Conservation (phyloP, 1,284 basidiomycete genomes). For the Austroboletus novae-zelandiae region DNA sequence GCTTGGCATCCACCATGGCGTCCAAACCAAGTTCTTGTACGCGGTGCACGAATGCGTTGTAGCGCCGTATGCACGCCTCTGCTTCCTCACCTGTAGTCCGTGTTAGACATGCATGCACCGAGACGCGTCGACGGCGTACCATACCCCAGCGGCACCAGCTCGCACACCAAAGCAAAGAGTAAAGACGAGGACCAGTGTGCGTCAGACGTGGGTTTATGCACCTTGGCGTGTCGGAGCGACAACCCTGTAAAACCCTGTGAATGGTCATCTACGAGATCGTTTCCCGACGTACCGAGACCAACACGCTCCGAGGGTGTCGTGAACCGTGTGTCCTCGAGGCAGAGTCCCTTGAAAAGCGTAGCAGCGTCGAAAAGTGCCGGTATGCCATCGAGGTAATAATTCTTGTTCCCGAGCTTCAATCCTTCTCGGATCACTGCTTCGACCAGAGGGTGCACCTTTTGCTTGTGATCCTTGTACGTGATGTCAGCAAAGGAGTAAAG, state of each 20-base stretch:
- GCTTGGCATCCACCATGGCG: slow-evolving; percentile 61
- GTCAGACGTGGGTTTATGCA: slow-evolving; percentile 65
- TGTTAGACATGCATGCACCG: not conserved
- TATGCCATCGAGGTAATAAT: slow-evolving; percentile 75
- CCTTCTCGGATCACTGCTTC: slow-evolving; percentile 79
- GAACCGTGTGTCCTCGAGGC: slow-evolving; percentile 39
- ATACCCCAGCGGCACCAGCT: slow-evolving; percentile 62
- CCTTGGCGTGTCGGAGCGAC: slow-evolving; percentile 59
- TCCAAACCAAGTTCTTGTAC: slow-evolving; percentile 65
- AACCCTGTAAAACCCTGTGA: slow-evolving; percentile 44
- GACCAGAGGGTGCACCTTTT: slow-evolving; percentile 54
- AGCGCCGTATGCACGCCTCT: slow-evolving; percentile 50
- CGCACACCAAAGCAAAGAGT: slow-evolving; percentile 73
- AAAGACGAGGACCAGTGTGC: slow-evolving; percentile 71
- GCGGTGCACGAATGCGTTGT: slow-evolving; percentile 61
- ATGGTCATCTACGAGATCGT: too few relatives aligned
- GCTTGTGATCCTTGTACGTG: slow-evolving; percentile 64
- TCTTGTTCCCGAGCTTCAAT: slow-evolving; percentile 79
- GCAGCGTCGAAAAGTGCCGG: slow-evolving; percentile 66
- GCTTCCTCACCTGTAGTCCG: slow-evolving; percentile 41
- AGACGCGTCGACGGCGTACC: slow-evolving; percentile 36
- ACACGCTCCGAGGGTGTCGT: slow-evolving; percentile 47
- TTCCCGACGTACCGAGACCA: slow-evolving; percentile 50
- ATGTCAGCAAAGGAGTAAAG: slow-evolving; percentile 63
- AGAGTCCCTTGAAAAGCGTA: slow-evolving; percentile 40